Evolutionary conservation across 768 basidiomycete species (phyloP).

Genomic region (Mycena belliarum): DNA sequence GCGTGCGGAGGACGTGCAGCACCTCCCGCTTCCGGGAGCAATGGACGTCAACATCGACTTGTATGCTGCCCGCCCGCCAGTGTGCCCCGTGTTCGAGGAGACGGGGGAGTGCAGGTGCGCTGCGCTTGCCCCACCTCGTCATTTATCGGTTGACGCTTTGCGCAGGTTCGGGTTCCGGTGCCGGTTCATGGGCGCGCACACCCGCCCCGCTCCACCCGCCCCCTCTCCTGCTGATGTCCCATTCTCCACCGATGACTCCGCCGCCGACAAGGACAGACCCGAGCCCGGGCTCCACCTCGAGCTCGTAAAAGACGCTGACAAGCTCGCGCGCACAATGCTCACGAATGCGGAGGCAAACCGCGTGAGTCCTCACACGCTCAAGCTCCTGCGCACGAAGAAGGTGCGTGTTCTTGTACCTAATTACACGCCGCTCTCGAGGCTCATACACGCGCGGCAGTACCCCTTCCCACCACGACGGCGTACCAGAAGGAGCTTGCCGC

Average conservation of each 20-base stretch:
- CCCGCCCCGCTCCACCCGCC: conserved; percentile 48
- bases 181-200: conserved; percentile 83
- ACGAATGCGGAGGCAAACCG: conserved; percentile 71
- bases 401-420: conserved; percentile 45
- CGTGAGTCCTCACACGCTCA: conserved; percentile 55
- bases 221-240: too few species aligned
- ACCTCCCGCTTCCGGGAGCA: conserved; percentile 43
- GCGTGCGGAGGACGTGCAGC: conserved; percentile 40
- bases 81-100: conserved; percentile 68
- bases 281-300: too few species aligned
- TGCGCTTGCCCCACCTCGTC: not conserved
- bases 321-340: conserved; percentile 48
- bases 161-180: conserved; percentile 81
- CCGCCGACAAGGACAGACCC: too few species aligned
- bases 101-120: conserved; percentile 70
- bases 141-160: too few species aligned
- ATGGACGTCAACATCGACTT: conserved; percentile 17
- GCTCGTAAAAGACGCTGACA: conserved; percentile 58
- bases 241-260: conserved; percentile 45
- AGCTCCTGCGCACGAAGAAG: conserved; percentile 66
- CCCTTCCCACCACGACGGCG: conserved; percentile 59
- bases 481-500: conserved; percentile 58
- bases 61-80: not conserved
- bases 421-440: too few species aligned
- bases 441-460: conserved; percentile 45